Base-by-base conservation (phyloP, 306 rosid genomes). In the Vachellia collinsii region DNA sequence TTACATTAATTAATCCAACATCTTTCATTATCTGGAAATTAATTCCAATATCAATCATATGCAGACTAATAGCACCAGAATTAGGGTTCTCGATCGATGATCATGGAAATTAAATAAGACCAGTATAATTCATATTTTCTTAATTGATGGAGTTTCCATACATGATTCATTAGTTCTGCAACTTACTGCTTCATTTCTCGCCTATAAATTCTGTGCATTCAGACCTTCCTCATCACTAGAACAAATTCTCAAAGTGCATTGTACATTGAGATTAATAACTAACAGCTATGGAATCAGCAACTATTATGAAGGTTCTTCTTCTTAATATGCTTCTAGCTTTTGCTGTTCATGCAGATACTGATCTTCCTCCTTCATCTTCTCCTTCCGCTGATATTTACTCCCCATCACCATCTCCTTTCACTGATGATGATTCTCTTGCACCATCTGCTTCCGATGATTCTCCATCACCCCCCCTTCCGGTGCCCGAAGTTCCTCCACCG, bases 311-410 rank as follows among this genome's bases (percentile, higher is more conserved):
- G 53, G 41, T 62, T 65, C 44, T 68, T 53, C 46, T 53, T 69
- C 70, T 64, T 13, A 12, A 39, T 64, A 54, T 68, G 76, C 44
- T 78, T 51, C 81, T 67, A 23, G 37, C 61, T 51, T 29, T 69
- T 22, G 4, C 69, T 41, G 44, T 68, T n/a, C 81, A 78, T 39
- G 76, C 81, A 53, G 43, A 78, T 14, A 22, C 37, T 14, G 34
- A n/a, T 68, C 36, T 22, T 48, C 54, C 54, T n/a, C 50, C 50
- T 37, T 19, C 47, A 2, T 3, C 6, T 9, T 17, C 14, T 5
- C 37, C 20, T 29, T 43, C 10, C 51, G 8, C 23, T 38, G 47
- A 43, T n/a, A 65, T 36, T 17, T 6, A 67, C 3, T 39, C 50
- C 8, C 46, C 71, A 3, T 3, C 23, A 14, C 43, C 22, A 14